Conservation (phyloP, 2,329 filamentous ascomycete genomes). For the Diaporthe citri region DNA sequence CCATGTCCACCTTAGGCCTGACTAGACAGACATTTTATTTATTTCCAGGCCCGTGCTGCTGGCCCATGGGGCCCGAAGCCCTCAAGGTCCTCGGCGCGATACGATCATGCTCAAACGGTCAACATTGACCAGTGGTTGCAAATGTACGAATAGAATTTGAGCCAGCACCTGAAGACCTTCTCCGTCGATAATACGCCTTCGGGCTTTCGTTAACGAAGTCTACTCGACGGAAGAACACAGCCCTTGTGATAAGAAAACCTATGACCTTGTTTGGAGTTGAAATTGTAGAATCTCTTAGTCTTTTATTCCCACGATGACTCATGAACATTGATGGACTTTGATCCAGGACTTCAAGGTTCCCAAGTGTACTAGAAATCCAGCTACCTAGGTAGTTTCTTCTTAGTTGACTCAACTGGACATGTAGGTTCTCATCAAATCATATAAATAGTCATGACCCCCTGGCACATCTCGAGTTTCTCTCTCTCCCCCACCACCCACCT, state of each 20-base stretch:
- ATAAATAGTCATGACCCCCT: too few species aligned
- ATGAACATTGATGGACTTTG: neutral
- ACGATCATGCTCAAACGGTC: neutral
- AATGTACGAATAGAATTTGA: neutral
- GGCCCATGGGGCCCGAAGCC: neutral
- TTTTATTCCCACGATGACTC: neutral
- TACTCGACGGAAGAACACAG: too few species aligned
- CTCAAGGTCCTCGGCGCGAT: neutral
- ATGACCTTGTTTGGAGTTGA: neutral
- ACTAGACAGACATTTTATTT: neutral
- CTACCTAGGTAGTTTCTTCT: neutral
- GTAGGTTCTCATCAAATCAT: too few species aligned
- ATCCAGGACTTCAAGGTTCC: neutral
- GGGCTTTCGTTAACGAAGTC: neutral
- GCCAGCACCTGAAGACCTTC: neutral
- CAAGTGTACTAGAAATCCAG: neutral
- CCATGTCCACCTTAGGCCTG: neutral
- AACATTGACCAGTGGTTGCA: neutral
- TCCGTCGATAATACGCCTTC: neutral
- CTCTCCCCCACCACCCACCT: too few species aligned
- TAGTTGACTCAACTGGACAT: too few species aligned
- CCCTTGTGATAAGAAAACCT: neutral
- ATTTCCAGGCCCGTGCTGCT: neutral
- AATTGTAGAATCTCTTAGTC: neutral
- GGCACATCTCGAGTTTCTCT: too few species aligned